Evolutionary conservation across 345 rosid species (phyloP).

Genomic region (Conringia planisiliqua): DNA sequence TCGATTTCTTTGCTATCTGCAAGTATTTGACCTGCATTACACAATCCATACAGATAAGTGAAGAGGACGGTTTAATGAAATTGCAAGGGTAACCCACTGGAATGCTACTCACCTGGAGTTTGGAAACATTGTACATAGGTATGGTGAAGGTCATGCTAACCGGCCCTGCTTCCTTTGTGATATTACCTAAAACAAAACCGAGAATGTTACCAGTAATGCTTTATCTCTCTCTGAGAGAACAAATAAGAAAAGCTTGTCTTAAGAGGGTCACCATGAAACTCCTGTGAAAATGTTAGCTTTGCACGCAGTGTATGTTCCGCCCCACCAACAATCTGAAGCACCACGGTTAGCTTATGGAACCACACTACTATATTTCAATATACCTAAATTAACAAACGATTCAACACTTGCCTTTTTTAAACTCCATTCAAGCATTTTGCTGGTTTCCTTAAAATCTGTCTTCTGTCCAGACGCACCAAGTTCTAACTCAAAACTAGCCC

Average conservation of each 20-base stretch:
- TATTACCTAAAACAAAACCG: slow-evolving; percentile 59
- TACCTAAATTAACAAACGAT: not conserved
- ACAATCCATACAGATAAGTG: not conserved
- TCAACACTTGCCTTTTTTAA: slow-evolving; percentile 66
- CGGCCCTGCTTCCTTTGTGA: slow-evolving; percentile 94
- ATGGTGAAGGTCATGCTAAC: slow-evolving; percentile 96
- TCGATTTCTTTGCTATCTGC: slow-evolving; percentile 94
- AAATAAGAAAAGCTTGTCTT: not conserved
- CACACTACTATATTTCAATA: not conserved
- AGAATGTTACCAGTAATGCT: not conserved
- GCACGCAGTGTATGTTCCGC: slow-evolving; percentile 87
- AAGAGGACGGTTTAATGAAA: not conserved
- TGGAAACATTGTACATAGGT: slow-evolving; percentile 93
- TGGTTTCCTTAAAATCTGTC: slow-evolving; percentile 87
- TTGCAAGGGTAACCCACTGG: not conserved
- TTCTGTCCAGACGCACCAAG: slow-evolving; percentile 81
- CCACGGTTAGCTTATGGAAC: not conserved
- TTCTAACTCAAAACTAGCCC: slow-evolving; percentile 87
- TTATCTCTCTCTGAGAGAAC: not conserved
- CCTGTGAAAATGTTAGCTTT: slow-evolving; percentile 93
- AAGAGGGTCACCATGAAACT: slow-evolving; percentile 58
- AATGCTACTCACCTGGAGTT: slow-evolving; percentile 67
- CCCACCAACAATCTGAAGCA: slow-evolving; percentile 81
- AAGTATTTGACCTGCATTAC: slow-evolving; percentile 84
- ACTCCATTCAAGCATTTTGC: slow-evolving; percentile 87